Percentiles rank a stretch among this genome's conserved stretches.
Conservation (phyloP, 148 eudicot species). For the Pouteria glomerata region DNA sequence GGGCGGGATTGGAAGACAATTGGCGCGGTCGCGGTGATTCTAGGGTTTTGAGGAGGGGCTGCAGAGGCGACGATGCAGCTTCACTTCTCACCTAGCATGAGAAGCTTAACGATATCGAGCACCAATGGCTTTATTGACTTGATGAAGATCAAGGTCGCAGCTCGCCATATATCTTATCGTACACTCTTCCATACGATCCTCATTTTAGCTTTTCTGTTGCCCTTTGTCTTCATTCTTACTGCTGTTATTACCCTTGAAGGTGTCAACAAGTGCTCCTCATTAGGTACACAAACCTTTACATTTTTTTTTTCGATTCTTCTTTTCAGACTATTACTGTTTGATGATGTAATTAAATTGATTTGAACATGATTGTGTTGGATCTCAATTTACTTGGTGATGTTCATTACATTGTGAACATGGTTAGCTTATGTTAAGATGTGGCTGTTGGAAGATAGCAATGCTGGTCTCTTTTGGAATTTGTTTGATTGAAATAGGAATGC, state of each 20-base stretch:
- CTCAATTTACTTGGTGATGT: not conserved
- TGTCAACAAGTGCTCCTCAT: conserved; percentile 95
- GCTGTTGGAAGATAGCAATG: not conserved
- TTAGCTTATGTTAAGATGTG: conserved; percentile 4
- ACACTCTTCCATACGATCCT: conserved; percentile 83
- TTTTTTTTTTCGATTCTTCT: not conserved
- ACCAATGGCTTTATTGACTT: conserved; percentile 68
- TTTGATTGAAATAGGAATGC: not conserved
- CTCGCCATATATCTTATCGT: conserved; percentile 86
- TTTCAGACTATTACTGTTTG: not conserved
- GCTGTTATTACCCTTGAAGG: conserved; percentile 98
- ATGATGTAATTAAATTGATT: not conserved
- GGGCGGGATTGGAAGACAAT: not conserved
- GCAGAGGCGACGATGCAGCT: conserved; percentile 83
- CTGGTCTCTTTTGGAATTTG: not conserved
- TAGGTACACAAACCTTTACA: conserved; percentile 44
- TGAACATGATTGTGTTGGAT: conserved; percentile 1
- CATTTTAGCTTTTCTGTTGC: conserved; percentile 81
- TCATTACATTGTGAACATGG: not conserved
- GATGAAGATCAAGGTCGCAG: conserved; percentile 97
- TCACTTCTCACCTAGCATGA: conserved; percentile 97
- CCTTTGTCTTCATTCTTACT: conserved; percentile 90
- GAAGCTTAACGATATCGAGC: conserved; percentile 91
- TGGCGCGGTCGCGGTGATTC: conserved; percentile 14
- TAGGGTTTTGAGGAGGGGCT: conserved; percentile 23